Conservation (phyloP, 2,329 filamentous ascomycete species). For the Lachnellula willkommii region DNA sequence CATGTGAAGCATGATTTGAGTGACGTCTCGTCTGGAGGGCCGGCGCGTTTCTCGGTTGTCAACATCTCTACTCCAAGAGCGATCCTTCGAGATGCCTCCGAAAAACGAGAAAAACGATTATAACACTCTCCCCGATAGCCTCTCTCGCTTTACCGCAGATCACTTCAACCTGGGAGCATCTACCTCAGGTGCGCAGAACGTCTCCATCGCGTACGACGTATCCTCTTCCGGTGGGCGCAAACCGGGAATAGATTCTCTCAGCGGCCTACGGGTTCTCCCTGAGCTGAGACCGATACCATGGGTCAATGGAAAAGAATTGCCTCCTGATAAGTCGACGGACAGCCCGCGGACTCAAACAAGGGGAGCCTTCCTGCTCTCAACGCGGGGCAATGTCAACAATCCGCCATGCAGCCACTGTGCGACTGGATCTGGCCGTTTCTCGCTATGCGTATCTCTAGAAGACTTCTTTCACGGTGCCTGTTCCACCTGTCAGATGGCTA, state of each 20-base stretch:
- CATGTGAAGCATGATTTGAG: too few relatives aligned
- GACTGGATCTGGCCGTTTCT: conserved; percentile 17
- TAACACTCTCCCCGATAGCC: not conserved
- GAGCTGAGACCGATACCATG: conserved; percentile 23
- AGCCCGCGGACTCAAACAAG: conserved; percentile 18
- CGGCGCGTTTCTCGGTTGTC: not conserved
- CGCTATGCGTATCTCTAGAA: conserved; percentile 16
- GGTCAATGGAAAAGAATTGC: conserved; percentile 18
- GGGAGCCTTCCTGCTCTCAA: conserved; percentile 18
- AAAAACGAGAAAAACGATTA: conserved; percentile 1
- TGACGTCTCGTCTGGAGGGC: too few relatives aligned
- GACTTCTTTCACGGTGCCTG: conserved; percentile 24
- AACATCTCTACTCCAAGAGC: too few relatives aligned
- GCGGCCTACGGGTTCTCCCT: conserved; percentile 15
- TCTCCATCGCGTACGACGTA: not conserved
- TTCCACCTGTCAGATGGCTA: conserved; percentile 23
- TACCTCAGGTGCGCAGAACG: not conserved
- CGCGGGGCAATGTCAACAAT: conserved; percentile 16
- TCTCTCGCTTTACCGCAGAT: not conserved
- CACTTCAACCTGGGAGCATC: not conserved
- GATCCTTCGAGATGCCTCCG: not conserved
- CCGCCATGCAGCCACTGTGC: conserved; percentile 20
- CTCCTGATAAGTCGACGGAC: conserved; percentile 13
- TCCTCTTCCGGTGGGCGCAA: conserved; percentile 1
- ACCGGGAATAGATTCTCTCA: conserved; percentile 8